Evolutionary conservation across 2,329 filamentous ascomycete genomes (phyloP).

Genomic region (Fusarium sp.): DNA sequence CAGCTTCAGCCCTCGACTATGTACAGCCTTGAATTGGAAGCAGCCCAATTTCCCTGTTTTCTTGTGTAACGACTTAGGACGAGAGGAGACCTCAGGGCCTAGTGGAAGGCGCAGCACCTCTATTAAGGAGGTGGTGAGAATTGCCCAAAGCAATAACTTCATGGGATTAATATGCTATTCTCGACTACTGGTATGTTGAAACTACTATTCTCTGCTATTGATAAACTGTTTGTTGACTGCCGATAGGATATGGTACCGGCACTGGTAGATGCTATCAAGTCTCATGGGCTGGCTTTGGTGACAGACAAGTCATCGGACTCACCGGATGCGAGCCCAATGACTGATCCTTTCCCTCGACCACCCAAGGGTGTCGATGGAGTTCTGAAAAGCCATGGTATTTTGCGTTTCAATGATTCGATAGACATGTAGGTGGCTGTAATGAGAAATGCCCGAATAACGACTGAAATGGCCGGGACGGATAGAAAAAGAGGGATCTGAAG

Average conservation of each 20-base stretch:
- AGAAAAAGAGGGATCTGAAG: constrained; percentile 18
- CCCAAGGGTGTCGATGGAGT: constrained; percentile 89
- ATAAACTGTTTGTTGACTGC: neutral
- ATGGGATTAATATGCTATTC: constrained; percentile 97
- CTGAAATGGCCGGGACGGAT: constrained; percentile 22
- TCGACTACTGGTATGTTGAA: constrained; percentile 76
- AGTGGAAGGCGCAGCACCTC: constrained; percentile 81
- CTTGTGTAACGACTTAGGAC: constrained; percentile 90
- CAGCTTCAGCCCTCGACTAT: constrained; percentile 89
- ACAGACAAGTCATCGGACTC: constrained; percentile 80
- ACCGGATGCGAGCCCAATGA: constrained; percentile 52
- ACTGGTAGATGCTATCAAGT: constrained; percentile 92
- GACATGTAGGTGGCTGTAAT: constrained; percentile 62
- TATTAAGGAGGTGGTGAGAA: constrained; percentile 93
- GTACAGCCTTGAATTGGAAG: constrained; percentile 98
- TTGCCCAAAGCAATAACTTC: constrained; percentile 95
- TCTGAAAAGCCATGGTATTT: constrained; percentile 84
- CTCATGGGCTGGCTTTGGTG: constrained; percentile 90
- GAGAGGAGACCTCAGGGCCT: constrained; percentile 59
- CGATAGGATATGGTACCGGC: constrained; percentile 89
- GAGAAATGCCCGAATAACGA: constrained; percentile 36
- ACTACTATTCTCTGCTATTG: neutral
- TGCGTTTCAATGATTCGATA: constrained; percentile 94
- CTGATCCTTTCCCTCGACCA: constrained; percentile 67
- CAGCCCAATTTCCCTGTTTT: constrained; percentile 98